These are phyloP conservation scores for Alnus rubra DNA, from an alignment of 306 rosid genomes.

Conservation along the genomic window DNA sequence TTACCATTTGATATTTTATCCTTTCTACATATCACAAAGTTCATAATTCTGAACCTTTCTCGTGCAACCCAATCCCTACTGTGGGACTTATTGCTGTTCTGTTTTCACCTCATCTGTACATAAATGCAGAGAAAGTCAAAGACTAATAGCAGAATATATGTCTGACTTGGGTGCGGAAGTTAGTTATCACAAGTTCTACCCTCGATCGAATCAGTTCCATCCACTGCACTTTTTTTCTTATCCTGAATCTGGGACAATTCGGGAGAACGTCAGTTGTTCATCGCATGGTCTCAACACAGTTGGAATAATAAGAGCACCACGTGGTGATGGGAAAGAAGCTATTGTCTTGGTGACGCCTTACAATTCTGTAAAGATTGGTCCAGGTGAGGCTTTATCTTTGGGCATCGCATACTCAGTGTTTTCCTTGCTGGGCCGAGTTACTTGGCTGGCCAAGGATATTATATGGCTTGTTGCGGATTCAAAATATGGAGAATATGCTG, in stretches of 20 bases:
- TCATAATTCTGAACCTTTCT: background rate
- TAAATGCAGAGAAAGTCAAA: constrained; percentile 63
- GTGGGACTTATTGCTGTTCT: background rate
- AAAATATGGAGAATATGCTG: constrained; percentile 71
- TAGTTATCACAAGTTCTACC: constrained; percentile 72
- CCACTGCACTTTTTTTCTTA: constrained; percentile 78
- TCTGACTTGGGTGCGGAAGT: constrained; percentile 78
- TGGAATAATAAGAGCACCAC: constrained; percentile 93
- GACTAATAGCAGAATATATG: constrained; percentile 67
- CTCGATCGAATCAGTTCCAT: constrained; percentile 59
- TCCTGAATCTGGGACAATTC: constrained; percentile 56
- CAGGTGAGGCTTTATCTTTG: constrained; percentile 70
- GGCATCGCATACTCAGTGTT: constrained; percentile 85
- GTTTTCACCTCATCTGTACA: constrained; percentile 6
- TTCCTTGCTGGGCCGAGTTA: constrained; percentile 79
- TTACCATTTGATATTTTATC: background rate
- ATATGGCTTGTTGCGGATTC: constrained; percentile 93
- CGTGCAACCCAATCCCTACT: too few species aligned
- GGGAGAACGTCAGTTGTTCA: constrained; percentile 63
- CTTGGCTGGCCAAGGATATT: constrained; percentile 93
- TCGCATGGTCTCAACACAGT: constrained; percentile 63
- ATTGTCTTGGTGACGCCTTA: constrained; percentile 89
- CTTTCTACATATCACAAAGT: background rate
- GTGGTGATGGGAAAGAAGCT: constrained; percentile 97
- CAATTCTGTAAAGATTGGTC: constrained; percentile 50